Evolutionary conservation across 73 alveolate species (phyloP).

Genomic region (Effrenium voratum): DNA sequence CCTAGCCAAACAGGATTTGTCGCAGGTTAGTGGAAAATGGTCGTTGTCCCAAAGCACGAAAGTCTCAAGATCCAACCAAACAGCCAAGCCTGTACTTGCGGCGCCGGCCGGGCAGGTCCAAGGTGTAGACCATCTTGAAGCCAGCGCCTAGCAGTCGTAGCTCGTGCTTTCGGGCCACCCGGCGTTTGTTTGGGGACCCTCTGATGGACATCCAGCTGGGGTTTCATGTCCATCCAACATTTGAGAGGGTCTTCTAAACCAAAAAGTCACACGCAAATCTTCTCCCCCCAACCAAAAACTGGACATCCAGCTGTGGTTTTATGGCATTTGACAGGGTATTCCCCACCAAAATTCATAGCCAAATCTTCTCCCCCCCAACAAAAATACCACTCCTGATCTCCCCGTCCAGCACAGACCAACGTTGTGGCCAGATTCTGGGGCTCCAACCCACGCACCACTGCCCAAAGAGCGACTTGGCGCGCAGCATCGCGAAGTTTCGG

Average conservation of each 20-base stretch:
- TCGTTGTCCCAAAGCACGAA: no score
- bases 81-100: conserved; percentile 86
- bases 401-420: not conserved
- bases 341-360: no score
- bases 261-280: not conserved
- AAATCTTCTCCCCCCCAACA: not conserved
- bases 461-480: conserved; percentile 86
- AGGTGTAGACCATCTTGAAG: conserved; percentile 83
- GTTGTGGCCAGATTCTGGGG: no score
- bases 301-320: not conserved
- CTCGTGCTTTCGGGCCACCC: no score
- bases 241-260: no score
- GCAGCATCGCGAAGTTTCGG: conserved; percentile 80
- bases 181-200: no score
- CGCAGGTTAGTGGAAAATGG: no score
- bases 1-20: no score
- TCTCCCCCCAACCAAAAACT: no score
- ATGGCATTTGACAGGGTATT: not conserved
- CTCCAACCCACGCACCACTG: conserved; percentile 65
- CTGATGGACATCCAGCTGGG: no score
- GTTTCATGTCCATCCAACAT: no score
- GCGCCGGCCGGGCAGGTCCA: conserved; percentile 81
- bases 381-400: not conserved
- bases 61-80: no score
- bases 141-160: conserved; percentile 41